Evolutionary conservation across 768 basidiomycete species (phyloP), one percentile per base, ranked within the genome.

Genomic region (Termitomyces sp.): DNA sequence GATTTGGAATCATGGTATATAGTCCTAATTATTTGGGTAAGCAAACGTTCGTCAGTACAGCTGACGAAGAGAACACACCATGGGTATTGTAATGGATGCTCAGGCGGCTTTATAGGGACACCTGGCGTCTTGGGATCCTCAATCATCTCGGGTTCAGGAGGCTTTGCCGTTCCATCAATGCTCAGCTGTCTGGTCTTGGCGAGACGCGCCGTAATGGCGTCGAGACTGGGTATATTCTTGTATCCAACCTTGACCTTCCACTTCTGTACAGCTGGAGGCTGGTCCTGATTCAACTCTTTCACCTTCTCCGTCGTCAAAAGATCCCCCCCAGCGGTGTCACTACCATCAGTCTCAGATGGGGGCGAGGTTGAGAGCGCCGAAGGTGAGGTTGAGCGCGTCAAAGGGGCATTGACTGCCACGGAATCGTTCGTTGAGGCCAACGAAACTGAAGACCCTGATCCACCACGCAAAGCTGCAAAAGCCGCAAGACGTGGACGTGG

Each of bases 1-100:
- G 85, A 69, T 77, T 95, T 96, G 24, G 87, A 82, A 69, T 97
- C 95, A 72, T 93, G 92, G 72, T 85, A 97, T 61, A 96, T 80
- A 13, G 91, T 95, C 94, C 93, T 94, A n/a, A 57, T 45, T 39
- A n/a, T 41, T 11, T 9, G 16, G 31, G 27, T 62, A 52, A 62
- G 48, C 27, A 11, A 11, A 36, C 5, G 37, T 13, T 9, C 58
- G 54, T 46, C 44, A 49, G 46, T n/a, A 52, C 8, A 55, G 12
- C 55, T 15, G 61, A 33, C 4, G 33, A 37, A 37, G 13, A 4
- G n/a, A 16, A 73, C 84, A 58, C 58, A 93, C 92, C 94, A 96
- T 42, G 84, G 70, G 70, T 87, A 89, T 67, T 93, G 89, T 27
- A 96, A 76, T 6, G 93, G 93, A 69, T 93, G 93, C 68, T 92